Evolutionary conservation across 2,329 filamentous ascomycete genomes (phyloP), one percentile per base, ranked within the genome.

Genomic region (Rhexocercosporidium sp.): DNA sequence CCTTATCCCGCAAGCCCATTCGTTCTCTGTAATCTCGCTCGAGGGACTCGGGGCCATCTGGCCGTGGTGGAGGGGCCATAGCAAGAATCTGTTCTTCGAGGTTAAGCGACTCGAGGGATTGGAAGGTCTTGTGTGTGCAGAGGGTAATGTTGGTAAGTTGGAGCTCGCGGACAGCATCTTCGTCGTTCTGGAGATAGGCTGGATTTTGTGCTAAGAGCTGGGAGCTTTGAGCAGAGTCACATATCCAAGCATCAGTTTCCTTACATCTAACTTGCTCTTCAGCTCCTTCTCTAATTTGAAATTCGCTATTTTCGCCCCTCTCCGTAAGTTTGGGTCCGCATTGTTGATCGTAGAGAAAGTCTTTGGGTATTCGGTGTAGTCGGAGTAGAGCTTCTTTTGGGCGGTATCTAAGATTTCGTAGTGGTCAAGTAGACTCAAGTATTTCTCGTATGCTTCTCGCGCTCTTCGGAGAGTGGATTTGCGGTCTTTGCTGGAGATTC

Each of bases 241-340:
- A 20, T 3, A n/a, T 34, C 20, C 7, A 3, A 2, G 9, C 7
- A 8, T 25, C 1, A 2, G 85, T 79, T 44, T 76, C 78, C 79
- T 51, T 78, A 89, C 88, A 79, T 93, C 92, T n/a, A 98, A 83
- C 78, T 91, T 94, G 71, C 89, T 85, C 79, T 93, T 94, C 67
- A 99, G 80, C 69, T 91, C 89, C 78, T 96, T 97, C 79, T 98
- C 96, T 61, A 92, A 87, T 74, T 88, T 90, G 80, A 94, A 97
- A 68, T 92, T 89, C 53, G 88, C 86, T 72, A 99, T 97, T 81
- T 98, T 99, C 56, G 89, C 88, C 65, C 94, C 90, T 72, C 96
- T 86, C 69, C 91, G 86, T 34, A 88, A 86, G 22, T 90, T 86
- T 3, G 92, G 87, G 79, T 92, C 77, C 27, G 82, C 84, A 9